Conservation (phyloP, 139 green algal species). For the Volvox reticuliferus region DNA sequence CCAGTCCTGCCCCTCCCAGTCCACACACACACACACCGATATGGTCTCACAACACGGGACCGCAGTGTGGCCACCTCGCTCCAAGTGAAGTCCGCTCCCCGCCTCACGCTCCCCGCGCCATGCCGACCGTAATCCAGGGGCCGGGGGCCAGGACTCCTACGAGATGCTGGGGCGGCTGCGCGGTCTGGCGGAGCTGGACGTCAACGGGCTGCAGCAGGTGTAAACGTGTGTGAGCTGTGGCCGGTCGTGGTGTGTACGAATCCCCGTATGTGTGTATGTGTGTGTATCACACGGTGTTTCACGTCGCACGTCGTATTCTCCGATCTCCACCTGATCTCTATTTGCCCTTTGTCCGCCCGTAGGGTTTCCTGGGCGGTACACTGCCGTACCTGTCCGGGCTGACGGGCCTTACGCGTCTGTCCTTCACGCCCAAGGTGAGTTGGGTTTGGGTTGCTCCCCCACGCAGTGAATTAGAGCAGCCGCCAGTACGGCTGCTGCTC, state of each 20-base stretch:
- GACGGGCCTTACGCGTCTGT: not conserved
- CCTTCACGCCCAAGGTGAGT: slow-evolving; percentile 33
- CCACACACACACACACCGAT: too few species aligned
- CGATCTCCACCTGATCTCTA: not conserved
- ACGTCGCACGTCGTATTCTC: not conserved
- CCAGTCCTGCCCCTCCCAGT: too few species aligned
- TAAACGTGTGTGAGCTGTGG: not conserved
- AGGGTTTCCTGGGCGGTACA: slow-evolving; percentile 34
- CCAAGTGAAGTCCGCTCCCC: too few species aligned
- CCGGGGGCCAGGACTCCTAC: slow-evolving; percentile 17
- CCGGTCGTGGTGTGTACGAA: too few species aligned
- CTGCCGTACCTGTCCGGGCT: slow-evolving; percentile 21
- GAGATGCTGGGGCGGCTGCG: slow-evolving; percentile 32
- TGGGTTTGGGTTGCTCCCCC: not conserved
- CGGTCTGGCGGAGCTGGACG: slow-evolving; percentile 24
- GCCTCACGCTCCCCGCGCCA: too few species aligned
- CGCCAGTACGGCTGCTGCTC: too few species aligned
- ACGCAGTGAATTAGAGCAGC: too few species aligned
- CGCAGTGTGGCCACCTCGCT: too few species aligned
- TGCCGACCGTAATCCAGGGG: not conserved
- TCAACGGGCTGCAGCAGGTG: slow-evolving; percentile 31
- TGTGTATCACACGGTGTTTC: not conserved
- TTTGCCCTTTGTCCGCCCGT: too few species aligned
- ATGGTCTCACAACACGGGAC: too few species aligned
- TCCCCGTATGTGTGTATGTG: not conserved